Evolutionary conservation across 73 alveolate species (phyloP), one percentile per base, ranked within the genome.

Genomic region (Paramecium octaurelia): DNA sequence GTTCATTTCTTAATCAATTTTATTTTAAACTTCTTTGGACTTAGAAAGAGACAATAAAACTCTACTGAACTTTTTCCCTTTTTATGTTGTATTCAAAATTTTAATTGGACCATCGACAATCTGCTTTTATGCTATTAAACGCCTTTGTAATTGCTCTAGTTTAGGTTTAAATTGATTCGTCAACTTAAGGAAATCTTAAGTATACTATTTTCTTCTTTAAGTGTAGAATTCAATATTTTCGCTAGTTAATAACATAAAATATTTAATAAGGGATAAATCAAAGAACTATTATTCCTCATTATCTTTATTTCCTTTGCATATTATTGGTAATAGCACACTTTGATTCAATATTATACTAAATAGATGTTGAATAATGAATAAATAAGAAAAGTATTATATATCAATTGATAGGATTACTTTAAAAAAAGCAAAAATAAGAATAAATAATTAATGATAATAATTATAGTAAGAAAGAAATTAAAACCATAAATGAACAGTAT

Each of bases 1-100:
- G 18, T 43, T 23, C 91, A 80, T 80, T 44, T 80, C 76, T 20
- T 44, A 8, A 46, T 80, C 91, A 11, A 80, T 48, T 80, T 80
- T 80, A 12, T 23, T 23, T 46, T 80, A 64, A 80, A 80, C 57
- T 21, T 80, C 91, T 31, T 42, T 44, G 11, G 91, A 80, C 38
- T 80, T 80, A 4, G 91, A 42, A 16, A 80, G 73, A 3, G 91
- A 80, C 3, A 64, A 29, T 40, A 80, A 44, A 24, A 80, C 91
- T 27, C 57, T 34, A 23, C 57, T 80, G 44, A 46, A 11, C 23
- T 46, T 48, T 80, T 80, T 44, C 14, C 31, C 29, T 54, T 54
- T 54, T 54, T 54, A 54, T 6, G 35, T n/a, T 18, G 10, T 54
- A 54, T 23, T 54, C 2, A 3, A 18, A 54, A 54, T 54, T 54